These are phyloP conservation scores for Fusarium sacchari DNA, from an alignment of 2,329 filamentous ascomycete species.

Conservation along the genomic window DNA sequence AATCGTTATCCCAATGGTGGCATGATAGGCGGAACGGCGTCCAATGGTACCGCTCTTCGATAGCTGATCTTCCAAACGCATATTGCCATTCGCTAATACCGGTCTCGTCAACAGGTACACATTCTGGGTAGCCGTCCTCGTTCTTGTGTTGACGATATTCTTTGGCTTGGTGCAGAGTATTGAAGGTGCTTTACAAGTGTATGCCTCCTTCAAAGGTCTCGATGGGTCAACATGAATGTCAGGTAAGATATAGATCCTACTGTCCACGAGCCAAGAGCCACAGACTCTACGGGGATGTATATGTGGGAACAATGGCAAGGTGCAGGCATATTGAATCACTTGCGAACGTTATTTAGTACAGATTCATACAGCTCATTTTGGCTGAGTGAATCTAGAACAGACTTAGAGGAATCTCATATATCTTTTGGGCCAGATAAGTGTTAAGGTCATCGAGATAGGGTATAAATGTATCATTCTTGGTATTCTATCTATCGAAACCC, in stretches of 20 bases:
- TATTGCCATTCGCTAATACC: background rate
- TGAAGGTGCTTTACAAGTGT: slow-evolving; percentile 4
- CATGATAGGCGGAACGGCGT: background rate
- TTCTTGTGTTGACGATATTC: slow-evolving; percentile 5
- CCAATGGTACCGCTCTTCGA: background rate
- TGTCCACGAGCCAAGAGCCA: background rate
- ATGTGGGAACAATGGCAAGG: background rate
- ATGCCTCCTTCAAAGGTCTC: background rate
- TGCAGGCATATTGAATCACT: background rate
- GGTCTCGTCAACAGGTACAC: background rate
- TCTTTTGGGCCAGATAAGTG: background rate
- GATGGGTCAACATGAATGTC: background rate
- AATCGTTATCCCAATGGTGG: background rate
- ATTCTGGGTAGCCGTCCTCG: background rate
- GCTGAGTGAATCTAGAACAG: background rate
- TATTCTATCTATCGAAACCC: slow-evolving; percentile 22
- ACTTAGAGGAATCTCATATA: no score
- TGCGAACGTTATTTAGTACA: accelerated
- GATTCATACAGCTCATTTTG: no score
- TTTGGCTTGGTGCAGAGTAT: slow-evolving; percentile 4
- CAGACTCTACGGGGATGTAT: background rate
- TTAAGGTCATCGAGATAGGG: background rate
- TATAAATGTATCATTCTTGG: background rate
- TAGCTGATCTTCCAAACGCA: background rate
- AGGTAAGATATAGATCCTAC: background rate